These are phyloP conservation scores for Nannizziopsis barbatae DNA, from an alignment of 2,329 filamentous ascomycete species.

Conservation along the genomic window DNA sequence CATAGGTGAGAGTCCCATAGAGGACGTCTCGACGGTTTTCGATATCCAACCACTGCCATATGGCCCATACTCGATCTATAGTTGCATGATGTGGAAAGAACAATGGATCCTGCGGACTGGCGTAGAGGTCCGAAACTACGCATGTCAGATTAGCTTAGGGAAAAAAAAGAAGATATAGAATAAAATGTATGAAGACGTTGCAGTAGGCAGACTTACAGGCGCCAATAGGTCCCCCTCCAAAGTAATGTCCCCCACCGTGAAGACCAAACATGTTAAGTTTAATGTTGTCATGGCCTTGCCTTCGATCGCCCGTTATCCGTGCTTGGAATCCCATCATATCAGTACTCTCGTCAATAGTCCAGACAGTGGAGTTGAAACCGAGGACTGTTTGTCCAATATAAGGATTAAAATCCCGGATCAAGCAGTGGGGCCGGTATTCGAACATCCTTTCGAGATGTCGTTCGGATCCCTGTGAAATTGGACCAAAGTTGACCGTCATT, in stretches of 20 bases:
- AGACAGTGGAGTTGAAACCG: constrained; percentile 13
- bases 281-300: constrained; percentile 8
- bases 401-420: constrained; percentile 31
- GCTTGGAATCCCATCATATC: constrained; percentile 14
- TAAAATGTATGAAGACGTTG: background rate
- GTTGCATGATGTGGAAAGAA: constrained; percentile 19
- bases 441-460: constrained; percentile 10
- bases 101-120: constrained; percentile 16
- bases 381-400: constrained; percentile 10
- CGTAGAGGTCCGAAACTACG: constrained; percentile 14
- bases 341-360: constrained; percentile 12
- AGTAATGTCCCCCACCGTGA: constrained; percentile 15
- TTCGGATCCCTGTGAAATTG: constrained; percentile 12
- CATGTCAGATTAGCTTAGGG: background rate
- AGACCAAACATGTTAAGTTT: constrained; percentile 12
- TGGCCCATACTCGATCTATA: constrained; percentile 19
- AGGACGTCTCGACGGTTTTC: constrained; percentile 9
- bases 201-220: constrained; percentile 8
- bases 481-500: constrained; percentile 31
- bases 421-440: constrained; percentile 29
- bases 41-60: constrained; percentile 19
- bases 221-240: constrained; percentile 13
- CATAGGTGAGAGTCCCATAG: constrained; percentile 12
- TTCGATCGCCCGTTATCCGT: constrained; percentile 9
- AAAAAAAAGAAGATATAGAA: background rate